A percentile compares a stretch with the other conserved stretches of the same genome.
These are phyloP conservation scores for Nannizzia gypsea DNA, from an alignment of 2,329 filamentous ascomycete species.

Conservation along the genomic window DNA sequence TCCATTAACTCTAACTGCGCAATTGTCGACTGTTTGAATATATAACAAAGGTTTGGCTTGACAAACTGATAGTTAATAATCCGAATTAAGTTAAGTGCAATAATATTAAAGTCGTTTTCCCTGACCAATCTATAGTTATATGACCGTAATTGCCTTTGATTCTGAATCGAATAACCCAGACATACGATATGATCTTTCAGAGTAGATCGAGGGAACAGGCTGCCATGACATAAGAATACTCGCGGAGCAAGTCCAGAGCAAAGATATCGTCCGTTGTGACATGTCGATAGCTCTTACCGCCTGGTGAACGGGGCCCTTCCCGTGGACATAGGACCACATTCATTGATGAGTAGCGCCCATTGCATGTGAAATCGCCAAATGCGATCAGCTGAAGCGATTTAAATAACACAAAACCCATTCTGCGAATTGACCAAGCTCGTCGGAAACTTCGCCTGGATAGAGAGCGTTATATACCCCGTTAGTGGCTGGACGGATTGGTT, in stretches of 20 bases:
- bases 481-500: too few species aligned
- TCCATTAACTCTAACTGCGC: too few species aligned
- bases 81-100: too few species aligned
- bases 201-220: conserved; percentile 4
- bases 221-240: conserved; percentile 1
- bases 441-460: background rate
- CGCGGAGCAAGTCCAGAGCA: background rate
- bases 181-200: too few species aligned
- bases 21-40: too few species aligned
- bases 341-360: background rate
- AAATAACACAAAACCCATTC: conserved; percentile 9
- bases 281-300: conserved; percentile 4
- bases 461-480: too few species aligned
- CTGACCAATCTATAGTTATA: too few species aligned
- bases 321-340: conserved; percentile 4
- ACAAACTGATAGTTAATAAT: too few species aligned
- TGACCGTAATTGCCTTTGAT: too few species aligned
- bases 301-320: background rate
- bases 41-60: too few species aligned
- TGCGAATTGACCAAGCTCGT: conserved; percentile 1
- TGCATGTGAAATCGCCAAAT: conserved; percentile 5
- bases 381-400: conserved; percentile 7
- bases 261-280: background rate
- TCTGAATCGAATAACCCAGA: too few species aligned
- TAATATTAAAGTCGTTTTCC: too few species aligned